Percentiles rank a stretch among this genome's conserved stretches.
phyloP scores from a whole-genome alignment of 257 asterid genomes.

The Solanum sparsipilum region DNA sequence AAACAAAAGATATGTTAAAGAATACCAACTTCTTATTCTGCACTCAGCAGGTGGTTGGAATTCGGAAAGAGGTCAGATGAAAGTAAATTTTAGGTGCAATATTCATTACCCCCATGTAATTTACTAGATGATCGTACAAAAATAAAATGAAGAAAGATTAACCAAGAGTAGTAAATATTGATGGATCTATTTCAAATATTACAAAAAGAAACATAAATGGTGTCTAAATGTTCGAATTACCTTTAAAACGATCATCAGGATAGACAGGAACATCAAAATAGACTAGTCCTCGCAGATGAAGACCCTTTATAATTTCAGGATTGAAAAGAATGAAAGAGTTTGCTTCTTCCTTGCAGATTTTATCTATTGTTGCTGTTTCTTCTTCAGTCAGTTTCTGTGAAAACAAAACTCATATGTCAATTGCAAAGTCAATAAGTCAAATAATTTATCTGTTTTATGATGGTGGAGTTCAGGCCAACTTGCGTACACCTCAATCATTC shows the following conservation, averaged over 20 bases:
- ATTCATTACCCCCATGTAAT: background rate
- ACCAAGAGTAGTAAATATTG: background rate
- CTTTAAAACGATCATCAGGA: slow-evolving; percentile 96
- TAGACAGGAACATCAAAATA: slow-evolving; percentile 95
- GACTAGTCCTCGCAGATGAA: slow-evolving; percentile 77
- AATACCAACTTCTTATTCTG: background rate
- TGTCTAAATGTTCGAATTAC: slow-evolving; percentile 21
- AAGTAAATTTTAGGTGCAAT: background rate
- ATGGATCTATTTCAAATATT: background rate
- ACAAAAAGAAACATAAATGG: background rate
- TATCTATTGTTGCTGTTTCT: slow-evolving; percentile 96
- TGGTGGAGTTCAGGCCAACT: background rate
- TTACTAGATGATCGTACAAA: background rate
- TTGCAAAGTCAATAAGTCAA: background rate
- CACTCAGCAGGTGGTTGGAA: background rate
- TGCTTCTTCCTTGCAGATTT: slow-evolving; percentile 95
- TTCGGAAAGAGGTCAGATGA: background rate
- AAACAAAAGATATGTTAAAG: background rate
- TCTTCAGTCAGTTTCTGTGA: slow-evolving; percentile 93
- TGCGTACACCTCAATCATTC: background rate
- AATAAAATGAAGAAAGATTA: background rate
- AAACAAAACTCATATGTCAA: background rate
- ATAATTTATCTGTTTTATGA: background rate
- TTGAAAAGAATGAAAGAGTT: slow-evolving; percentile 85
- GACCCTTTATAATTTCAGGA: slow-evolving; percentile 81